These are phyloP conservation scores for Rhizopus sp. DNA, from an alignment of 371 early-diverging fungal genomes.

Conservation along the genomic window DNA sequence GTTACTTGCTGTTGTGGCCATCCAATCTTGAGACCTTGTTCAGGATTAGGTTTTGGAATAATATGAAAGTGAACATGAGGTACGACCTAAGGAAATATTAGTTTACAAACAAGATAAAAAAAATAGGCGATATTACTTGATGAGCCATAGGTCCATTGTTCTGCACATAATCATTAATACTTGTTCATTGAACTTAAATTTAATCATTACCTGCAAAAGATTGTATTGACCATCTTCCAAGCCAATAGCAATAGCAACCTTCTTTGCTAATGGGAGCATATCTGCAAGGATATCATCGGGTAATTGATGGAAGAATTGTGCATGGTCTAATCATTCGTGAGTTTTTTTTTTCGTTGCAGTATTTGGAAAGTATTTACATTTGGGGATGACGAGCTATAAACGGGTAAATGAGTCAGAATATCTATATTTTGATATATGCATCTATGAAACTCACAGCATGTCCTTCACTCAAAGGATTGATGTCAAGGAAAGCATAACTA, in stretches of 20 bases:
- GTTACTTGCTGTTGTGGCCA: constrained; percentile 56
- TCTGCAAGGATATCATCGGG: constrained; percentile 87
- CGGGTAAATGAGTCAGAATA: not conserved
- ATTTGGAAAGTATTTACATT: constrained; percentile 55
- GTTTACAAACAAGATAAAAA: not conserved
- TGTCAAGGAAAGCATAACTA: constrained; percentile 74
- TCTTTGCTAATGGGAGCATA: constrained; percentile 87
- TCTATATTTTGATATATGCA: not conserved
- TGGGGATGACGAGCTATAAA: constrained; percentile 80
- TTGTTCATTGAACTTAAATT: not conserved
- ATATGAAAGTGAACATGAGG: constrained; percentile 93
- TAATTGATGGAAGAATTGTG: constrained; percentile 85
- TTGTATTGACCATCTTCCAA: constrained; percentile 74
- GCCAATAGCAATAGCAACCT: constrained; percentile 75
- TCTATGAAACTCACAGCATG: constrained; percentile 64
- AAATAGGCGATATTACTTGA: constrained; percentile 25
- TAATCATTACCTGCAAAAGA: constrained; percentile 73
- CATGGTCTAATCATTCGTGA: constrained; percentile 69
- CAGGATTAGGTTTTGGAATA: constrained; percentile 76
- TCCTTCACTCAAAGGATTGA: constrained; percentile 78
- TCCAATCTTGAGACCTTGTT: constrained; percentile 71
- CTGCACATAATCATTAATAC: constrained; percentile 30
- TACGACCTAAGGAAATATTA: constrained; percentile 53
- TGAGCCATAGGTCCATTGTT: constrained; percentile 75
- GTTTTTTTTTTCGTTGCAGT: not conserved